A percentile compares a stretch with the other conserved stretches of the same genome.
Conservation (phyloP, 495 filamentous ascomycete species). For the Aspergillus ellipticus region DNA sequence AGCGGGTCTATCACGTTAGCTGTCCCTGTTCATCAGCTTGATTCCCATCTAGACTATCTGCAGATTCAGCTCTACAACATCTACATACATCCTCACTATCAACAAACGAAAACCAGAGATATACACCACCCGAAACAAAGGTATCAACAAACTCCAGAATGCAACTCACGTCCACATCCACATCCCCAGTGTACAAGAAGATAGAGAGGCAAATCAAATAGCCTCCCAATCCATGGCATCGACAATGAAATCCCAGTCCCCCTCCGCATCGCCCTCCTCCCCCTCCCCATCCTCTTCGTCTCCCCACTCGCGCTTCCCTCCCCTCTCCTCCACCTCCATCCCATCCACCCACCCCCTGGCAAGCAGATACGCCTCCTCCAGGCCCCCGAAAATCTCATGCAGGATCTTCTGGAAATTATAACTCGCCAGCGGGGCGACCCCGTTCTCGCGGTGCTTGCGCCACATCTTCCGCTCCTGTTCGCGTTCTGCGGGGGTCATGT, state of each 20-base stretch:
- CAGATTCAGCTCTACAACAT: too few relatives aligned
- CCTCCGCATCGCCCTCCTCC: neutral
- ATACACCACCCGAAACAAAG: too few relatives aligned
- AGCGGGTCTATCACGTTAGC: too few relatives aligned
- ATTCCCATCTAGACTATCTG: too few relatives aligned
- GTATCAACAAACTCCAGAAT: neutral
- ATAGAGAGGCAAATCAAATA: too few relatives aligned
- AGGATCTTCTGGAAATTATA: slow-evolving; percentile 58
- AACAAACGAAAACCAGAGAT: too few relatives aligned
- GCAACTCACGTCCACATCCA: too few relatives aligned
- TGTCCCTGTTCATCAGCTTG: too few relatives aligned
- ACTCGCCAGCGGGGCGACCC: slow-evolving; percentile 37
- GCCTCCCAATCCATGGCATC: slow-evolving; percentile 5
- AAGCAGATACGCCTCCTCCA: slow-evolving; percentile 30
- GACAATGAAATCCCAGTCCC: neutral
- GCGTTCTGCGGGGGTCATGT: slow-evolving; percentile 35
- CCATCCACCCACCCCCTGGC: neutral
- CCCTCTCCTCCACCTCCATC: neutral
- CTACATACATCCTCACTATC: too few relatives aligned
- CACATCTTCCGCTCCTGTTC: slow-evolving; percentile 14
- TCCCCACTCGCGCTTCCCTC: neutral
- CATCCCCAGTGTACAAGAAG: too few relatives aligned
- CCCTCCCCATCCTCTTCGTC: neutral
- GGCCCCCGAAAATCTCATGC: slow-evolving; percentile 31
- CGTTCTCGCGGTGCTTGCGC: neutral